Conservation (phyloP, 2,329 filamentous ascomycete genomes). For the Fusarium coffeatum region DNA sequence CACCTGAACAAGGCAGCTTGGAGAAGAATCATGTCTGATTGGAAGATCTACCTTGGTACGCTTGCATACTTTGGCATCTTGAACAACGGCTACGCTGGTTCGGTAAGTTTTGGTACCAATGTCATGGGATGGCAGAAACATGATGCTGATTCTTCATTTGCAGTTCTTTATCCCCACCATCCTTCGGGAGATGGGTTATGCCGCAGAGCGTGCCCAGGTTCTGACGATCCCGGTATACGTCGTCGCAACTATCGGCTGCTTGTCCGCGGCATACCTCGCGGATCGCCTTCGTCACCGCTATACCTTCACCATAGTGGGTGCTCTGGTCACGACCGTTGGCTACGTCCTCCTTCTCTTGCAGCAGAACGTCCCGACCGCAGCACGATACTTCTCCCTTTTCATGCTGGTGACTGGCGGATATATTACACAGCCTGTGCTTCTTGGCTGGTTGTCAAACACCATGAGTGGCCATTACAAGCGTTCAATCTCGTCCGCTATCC, state of each 20-base stretch:
- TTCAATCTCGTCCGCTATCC: not conserved
- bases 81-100: constrained; percentile 66
- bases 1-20: constrained; percentile 63
- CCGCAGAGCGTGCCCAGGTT: constrained; percentile 68
- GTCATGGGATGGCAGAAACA: accelerated
- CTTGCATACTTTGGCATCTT: constrained; percentile 53
- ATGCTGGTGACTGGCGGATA: constrained; percentile 12
- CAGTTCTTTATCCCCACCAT: constrained; percentile 71
- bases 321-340: constrained; percentile 5
- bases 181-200: constrained; percentile 68
- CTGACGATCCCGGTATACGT: constrained; percentile 71
- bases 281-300: constrained; percentile 7
- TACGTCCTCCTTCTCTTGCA: constrained; percentile 18
- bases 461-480: constrained; percentile 15
- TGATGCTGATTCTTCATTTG: accelerated
- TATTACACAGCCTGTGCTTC: constrained; percentile 56
- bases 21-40: constrained; percentile 67
- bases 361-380: constrained; percentile 7
- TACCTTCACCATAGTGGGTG: constrained; percentile 14
- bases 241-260: constrained; percentile 69
- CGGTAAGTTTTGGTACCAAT: constrained; percentile 31
- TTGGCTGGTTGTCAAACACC: constrained; percentile 84
- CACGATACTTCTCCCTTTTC: constrained; percentile 26
- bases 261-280: constrained; percentile 56
- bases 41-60: constrained; percentile 51